A percentile compares a stretch with the other conserved stretches of the same genome.
Conservation (phyloP, 768 basidiomycete species). For the Mycena galopus region DNA sequence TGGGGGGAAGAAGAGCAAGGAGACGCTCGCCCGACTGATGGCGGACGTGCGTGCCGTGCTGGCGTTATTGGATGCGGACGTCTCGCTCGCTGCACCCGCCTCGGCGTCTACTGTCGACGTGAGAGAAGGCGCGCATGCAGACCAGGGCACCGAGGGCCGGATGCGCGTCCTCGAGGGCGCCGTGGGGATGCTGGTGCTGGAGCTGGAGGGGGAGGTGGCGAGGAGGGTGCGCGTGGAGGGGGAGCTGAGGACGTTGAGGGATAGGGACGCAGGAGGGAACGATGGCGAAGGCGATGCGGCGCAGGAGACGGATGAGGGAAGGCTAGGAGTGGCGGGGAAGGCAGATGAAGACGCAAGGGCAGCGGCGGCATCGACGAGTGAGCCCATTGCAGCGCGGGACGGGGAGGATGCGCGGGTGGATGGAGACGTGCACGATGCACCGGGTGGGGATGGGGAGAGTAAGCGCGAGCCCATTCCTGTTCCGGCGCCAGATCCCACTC, state of each 20-base stretch:
- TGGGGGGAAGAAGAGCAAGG: neutral
- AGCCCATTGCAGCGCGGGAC: neutral
- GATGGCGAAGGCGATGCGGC: neutral
- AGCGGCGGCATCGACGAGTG: neutral
- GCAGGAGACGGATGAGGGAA: neutral
- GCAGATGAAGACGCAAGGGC: neutral
- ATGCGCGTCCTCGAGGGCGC: constrained; percentile 63
- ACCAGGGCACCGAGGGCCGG: constrained; percentile 66
- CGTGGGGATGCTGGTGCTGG: constrained; percentile 65
- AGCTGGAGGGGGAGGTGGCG: constrained; percentile 57
- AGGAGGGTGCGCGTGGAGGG: neutral
- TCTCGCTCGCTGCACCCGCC: neutral
- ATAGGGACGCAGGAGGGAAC: neutral
- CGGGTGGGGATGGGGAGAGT: no score
- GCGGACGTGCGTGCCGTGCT: constrained; percentile 51
- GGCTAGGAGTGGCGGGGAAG: neutral
- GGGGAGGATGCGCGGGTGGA: neutral
- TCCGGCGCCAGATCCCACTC: no score
- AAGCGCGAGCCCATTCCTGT: no score
- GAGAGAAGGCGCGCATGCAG: constrained; percentile 19
- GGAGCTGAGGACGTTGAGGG: neutral
- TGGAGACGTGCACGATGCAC: neutral
- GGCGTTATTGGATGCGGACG: constrained; percentile 49
- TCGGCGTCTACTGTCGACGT: neutral
- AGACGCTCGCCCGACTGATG: constrained; percentile 33